Base-by-base conservation (phyloP, 106 monocot species). In the Gastrodia elata region DNA sequence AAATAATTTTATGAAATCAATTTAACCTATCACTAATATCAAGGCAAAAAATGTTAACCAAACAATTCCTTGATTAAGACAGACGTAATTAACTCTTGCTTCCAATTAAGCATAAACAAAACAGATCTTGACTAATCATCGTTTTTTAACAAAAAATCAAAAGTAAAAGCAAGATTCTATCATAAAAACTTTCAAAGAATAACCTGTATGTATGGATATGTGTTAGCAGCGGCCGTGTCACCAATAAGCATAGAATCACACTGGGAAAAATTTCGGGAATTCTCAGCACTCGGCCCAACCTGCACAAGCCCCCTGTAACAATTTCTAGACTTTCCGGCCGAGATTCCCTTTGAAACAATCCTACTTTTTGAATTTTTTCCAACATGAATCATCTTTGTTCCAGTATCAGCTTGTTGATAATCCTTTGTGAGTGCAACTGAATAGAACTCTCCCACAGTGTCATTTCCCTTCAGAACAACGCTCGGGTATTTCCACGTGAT, bases 171-270 rank as follows among this genome's bases (percentile, higher is more conserved):
- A 30, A 61, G 30, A 2, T 28, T 22, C 10, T 22, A 61, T 28
- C 14, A 61, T 15, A 32, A 61, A 32, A 3, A 13, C 8, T 61
- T 67, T 67, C 8, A 36, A 20, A 67, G 20, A 18, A 38, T 8
- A 76, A 93, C 97, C 88, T 98, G 83, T 74, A 98, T 98, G 42
- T 93, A 91, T 3, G 97, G 97, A 78, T 93, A 98, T 13, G 97
- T 98, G 71, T 93, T 93, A 30, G 97, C 93, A 43, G 78, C 93
- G 11, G 90, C 90, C 4, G 78, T 90, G 76, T 98, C 93, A 26
- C 97, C 97, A 83, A 98, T 98, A 48, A 98, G 88, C 93, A 98
- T 90, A 26, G 97, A 98, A 85, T 98, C 97, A 68, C 97, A 98
- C 68, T 98, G 97, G 2, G 90, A 91, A 73, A 93, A 98, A 71